Percentiles rank a stretch among this genome's conserved stretches.
These are phyloP conservation scores for Penicillium sp. DNA, from an alignment of 2,329 filamentous ascomycete genomes.

Conservation along the genomic window DNA sequence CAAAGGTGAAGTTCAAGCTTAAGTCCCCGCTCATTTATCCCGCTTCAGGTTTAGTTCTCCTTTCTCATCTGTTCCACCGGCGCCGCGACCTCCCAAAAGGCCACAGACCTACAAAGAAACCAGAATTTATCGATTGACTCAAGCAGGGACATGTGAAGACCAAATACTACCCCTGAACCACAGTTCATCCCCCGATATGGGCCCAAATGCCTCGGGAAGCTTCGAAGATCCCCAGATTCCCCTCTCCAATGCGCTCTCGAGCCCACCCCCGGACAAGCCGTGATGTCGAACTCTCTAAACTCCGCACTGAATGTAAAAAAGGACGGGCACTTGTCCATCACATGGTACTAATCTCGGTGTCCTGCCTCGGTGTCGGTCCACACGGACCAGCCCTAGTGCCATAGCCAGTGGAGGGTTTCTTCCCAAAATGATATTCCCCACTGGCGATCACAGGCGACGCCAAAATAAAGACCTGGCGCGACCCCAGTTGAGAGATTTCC, in stretches of 20 bases:
- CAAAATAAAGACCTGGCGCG: conserved; percentile 19
- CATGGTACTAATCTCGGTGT: conserved; percentile 4
- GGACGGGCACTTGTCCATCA: background rate
- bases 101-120: background rate
- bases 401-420: conserved; percentile 12
- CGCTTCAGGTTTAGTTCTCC: background rate
- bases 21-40: background rate
- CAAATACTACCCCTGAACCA: background rate
- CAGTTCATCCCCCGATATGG: background rate
- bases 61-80: background rate
- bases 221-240: background rate
- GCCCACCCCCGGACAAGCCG: background rate
- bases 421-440: conserved; percentile 15
- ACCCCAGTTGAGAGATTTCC: conserved; percentile 4
- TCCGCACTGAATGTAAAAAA: background rate
- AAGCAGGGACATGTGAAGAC: background rate
- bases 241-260: background rate
- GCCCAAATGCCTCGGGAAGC: background rate
- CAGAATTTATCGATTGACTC: background rate
- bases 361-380: conserved; percentile 10
- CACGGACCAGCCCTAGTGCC: conserved; percentile 10
- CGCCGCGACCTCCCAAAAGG: background rate
- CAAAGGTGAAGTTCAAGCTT: too few relatives aligned
- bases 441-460: conserved; percentile 12
- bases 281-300: background rate